Evolutionary conservation across 495 filamentous ascomycete genomes (phyloP).

Genomic region (Podospora anserina): DNA sequence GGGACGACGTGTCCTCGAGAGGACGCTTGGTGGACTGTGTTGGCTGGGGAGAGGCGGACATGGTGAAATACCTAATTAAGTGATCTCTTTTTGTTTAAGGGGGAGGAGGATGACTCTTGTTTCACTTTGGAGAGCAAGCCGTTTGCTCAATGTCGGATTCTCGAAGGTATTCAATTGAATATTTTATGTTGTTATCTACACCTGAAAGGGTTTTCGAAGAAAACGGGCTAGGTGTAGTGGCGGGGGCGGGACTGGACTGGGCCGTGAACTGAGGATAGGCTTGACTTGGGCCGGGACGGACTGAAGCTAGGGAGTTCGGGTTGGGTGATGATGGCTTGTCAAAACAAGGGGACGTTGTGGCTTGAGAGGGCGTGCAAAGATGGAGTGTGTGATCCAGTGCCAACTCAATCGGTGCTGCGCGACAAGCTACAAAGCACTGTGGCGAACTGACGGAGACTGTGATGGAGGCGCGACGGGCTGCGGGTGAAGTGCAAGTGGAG

Average conservation of each 20-base stretch:
- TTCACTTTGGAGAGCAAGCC: conserved; percentile 30
- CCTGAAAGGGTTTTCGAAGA: conserved; percentile 72
- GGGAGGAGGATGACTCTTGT: conserved; percentile 12
- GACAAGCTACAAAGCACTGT: conserved; percentile 16
- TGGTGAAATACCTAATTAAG: background rate
- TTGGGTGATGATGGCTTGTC: conserved; percentile 14
- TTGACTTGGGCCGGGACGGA: conserved; percentile 11
- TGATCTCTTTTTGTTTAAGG: conserved; percentile 33
- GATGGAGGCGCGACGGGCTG: background rate
- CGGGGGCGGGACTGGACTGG: conserved; percentile 26
- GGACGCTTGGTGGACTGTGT: conserved; percentile 78
- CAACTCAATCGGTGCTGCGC: conserved; percentile 18
- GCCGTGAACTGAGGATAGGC: conserved; percentile 15
- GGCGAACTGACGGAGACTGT: conserved; percentile 12
- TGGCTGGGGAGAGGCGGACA: conserved; percentile 55
- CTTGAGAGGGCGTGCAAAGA: conserved; percentile 22
- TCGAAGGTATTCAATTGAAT: conserved; percentile 54
- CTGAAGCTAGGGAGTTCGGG: conserved; percentile 2
- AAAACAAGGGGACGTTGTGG: conserved; percentile 22
- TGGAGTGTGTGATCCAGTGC: conserved; percentile 21
- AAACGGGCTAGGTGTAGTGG: conserved; percentile 80
- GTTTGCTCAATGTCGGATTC: conserved; percentile 19
- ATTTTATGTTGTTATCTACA: conserved; percentile 66
- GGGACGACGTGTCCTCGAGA: conserved; percentile 93
- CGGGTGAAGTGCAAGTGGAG: background rate